Evolutionary conservation across 108 stramenopile genomes (phyloP), one percentile per base, ranked within the genome.

Genomic region (Aurantiochytrium sp.): DNA sequence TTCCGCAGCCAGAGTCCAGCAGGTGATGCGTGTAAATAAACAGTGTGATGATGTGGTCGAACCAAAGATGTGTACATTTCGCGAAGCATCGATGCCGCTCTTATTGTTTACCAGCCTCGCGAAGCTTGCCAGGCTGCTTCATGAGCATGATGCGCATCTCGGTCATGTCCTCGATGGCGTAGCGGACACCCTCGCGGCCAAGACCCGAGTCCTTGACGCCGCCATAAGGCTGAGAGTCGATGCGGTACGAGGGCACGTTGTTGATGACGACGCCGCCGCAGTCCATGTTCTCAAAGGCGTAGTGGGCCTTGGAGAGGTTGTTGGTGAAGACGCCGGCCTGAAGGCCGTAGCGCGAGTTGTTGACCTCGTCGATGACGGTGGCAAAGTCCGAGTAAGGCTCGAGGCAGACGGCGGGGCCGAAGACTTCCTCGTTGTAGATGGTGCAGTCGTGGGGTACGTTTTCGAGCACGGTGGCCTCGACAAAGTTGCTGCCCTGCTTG

Each of bases 241-340:
- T 89, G 37, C 89, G 86, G 15, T 55, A 81, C 15, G 89, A 89
- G 0, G 89, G 89, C 12, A 55, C 55, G 15, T 15, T 31, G 45
- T 89, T 89, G 65, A 89, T 89, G 32, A 55, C 55, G 0, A 81
- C 73, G n/a, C 73, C 73, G 31, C 89, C 89, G 19, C 27, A 21
- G n/a, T 65, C 86, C 36, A 89, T 89, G 32, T 89, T 53, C 27
- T 89, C 89, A 65, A 89, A 89, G 86, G 89, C 89, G 41, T 89
- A 89, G 86, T 89, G 86, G n/a, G 89, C 89, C 24, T 55, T 52
- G 54, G 55, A 68, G 52, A 55, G 55, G 39, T 65, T 86, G 59
- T 89, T 89, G 85, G 89, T 90, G 53, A 87, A 90, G 4, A 90
- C 89, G 6, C 89, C 89, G 0, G 89, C 89, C 45, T 88, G 87